Conservation (phyloP, 2,329 filamentous ascomycete genomes). For the Penicillium rolfsii region DNA sequence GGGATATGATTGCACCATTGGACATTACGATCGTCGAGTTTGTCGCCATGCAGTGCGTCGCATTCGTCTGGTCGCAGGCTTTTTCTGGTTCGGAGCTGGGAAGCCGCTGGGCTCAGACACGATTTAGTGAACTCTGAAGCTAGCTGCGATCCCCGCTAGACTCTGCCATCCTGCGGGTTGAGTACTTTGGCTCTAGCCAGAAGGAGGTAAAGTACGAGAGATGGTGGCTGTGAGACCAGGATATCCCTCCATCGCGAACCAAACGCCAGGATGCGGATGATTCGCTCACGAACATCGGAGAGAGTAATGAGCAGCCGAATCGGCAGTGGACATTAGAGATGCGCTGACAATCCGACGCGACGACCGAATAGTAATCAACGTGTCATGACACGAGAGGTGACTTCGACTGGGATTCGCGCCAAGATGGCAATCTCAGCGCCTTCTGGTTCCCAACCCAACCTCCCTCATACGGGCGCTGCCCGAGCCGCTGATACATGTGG, state of each 20-base stretch:
- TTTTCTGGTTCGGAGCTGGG: conserved; percentile 1
- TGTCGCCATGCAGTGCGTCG: background rate
- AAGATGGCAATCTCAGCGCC: conserved; percentile 20
- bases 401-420: conserved; percentile 26
- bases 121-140: conserved; percentile 13
- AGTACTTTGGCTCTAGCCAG: conserved; percentile 10
- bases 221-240: background rate
- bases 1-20: conserved; percentile 6
- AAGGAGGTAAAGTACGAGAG: conserved; percentile 8
- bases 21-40: background rate
- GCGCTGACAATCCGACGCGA: conserved; percentile 28
- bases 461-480: conserved; percentile 13
- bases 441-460: conserved; percentile 1
- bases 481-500: conserved; percentile 27
- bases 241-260: background rate
- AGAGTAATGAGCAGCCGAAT: conserved; percentile 28
- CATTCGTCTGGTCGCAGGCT: conserved; percentile 19
- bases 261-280: background rate
- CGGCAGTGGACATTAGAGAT: conserved; percentile 30
- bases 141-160: conserved; percentile 1
- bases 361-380: conserved; percentile 33
- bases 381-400: conserved; percentile 26
- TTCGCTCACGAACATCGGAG: conserved; percentile 7
- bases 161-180: background rate
- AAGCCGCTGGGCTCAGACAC: conserved; percentile 4